Conservation (phyloP, 345 rosid species). For the Euphorbia lathyris region DNA sequence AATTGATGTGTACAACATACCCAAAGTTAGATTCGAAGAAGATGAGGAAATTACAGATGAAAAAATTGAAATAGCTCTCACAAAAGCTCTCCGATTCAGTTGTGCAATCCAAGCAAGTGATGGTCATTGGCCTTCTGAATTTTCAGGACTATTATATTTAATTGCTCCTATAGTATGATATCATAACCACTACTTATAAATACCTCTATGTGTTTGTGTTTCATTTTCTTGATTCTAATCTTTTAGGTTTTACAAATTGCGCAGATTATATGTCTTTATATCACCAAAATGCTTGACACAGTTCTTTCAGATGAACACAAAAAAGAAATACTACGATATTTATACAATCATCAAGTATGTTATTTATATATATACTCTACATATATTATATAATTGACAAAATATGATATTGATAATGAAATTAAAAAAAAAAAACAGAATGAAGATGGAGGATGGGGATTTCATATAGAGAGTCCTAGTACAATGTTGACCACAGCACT, state of each 20-base stretch:
- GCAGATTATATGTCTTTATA: conserved; percentile 55
- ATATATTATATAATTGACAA: too few species aligned
- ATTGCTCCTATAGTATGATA: neutral
- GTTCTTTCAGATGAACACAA: conserved; percentile 49
- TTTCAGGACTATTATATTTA: conserved; percentile 11
- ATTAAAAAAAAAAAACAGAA: neutral
- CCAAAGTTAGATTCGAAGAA: neutral
- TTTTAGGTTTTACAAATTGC: neutral
- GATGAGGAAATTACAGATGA: neutral
- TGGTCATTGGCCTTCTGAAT: conserved; percentile 25
- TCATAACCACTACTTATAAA: too few species aligned
- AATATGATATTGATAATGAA: neutral
- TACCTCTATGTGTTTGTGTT: too few species aligned
- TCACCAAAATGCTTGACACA: conserved; percentile 41
- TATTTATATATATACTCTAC: neutral
- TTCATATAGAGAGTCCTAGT: conserved; percentile 12
- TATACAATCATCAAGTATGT: conserved; percentile 61
- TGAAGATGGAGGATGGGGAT: conserved; percentile 25
- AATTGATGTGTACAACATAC: neutral
- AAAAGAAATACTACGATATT: conserved; percentile 51
- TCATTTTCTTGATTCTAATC: too few species aligned
- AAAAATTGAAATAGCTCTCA: neutral
- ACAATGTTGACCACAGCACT: conserved; percentile 15
- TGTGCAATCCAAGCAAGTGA: conserved; percentile 20
- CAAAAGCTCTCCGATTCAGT: conserved; percentile 10